Percentiles rank a stretch among this genome's conserved stretches.
Conservation (phyloP, 345 rosid species). For the Citrus cavaleriei region DNA sequence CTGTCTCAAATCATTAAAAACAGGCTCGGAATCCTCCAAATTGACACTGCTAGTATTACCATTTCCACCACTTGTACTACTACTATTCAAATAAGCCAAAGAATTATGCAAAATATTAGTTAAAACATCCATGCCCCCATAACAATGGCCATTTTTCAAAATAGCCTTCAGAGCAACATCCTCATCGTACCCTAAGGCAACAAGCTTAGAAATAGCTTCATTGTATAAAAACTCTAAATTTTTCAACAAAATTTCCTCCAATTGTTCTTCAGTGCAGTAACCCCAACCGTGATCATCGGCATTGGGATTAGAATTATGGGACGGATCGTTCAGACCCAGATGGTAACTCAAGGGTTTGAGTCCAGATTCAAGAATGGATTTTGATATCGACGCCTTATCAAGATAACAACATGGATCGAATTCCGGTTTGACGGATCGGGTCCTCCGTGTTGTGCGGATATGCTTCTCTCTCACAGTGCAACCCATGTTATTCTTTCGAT, state of each 20-base stretch:
- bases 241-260: constrained; percentile 67
- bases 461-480: constrained; percentile 68
- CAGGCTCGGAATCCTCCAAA: constrained; percentile 51
- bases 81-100: constrained; percentile 61
- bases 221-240: constrained; percentile 57
- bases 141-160: constrained; percentile 75
- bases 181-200: constrained; percentile 62
- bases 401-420: constrained; percentile 56
- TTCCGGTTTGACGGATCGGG: constrained; percentile 57
- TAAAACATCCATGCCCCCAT: constrained; percentile 84
- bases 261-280: constrained; percentile 81
- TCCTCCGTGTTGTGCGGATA: constrained; percentile 48
- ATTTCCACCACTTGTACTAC: constrained; percentile 19
- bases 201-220: constrained; percentile 71
- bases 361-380: constrained; percentile 57
- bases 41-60: constrained; percentile 30
- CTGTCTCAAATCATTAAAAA: constrained; percentile 69
- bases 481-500: constrained; percentile 35
- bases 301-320: constrained; percentile 28
- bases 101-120: constrained; percentile 74
- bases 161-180: constrained; percentile 74
- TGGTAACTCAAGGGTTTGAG: constrained; percentile 50
- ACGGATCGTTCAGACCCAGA: constrained; percentile 40
- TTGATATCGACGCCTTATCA: constrained; percentile 41
- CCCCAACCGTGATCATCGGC: constrained; percentile 73